Evolutionary conservation across 1,139 yeast species (phyloP), one percentile per base, ranked within the genome.

Genomic region (Saccharomyces hybrid): DNA sequence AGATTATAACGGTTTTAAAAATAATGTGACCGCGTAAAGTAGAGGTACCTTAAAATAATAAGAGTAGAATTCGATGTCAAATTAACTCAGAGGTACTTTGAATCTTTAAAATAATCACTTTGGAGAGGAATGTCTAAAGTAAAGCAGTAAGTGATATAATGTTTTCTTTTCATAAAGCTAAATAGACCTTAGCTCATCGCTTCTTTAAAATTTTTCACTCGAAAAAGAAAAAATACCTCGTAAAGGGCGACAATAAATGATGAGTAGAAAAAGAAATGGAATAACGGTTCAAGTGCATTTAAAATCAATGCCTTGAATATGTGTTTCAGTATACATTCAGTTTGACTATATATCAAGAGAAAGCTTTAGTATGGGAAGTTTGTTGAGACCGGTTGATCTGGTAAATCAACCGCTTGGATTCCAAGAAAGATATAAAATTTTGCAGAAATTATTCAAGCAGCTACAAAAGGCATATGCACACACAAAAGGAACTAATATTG

Each of bases 361-460:
- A 38, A 38, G 16, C 13, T 19, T 14, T 11, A 11, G 26, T 8
- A 38, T 38, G 44, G 44, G 44, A 4, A 38, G 26, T 19, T 38
- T 52, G 2, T 52, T 68, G 42, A 60, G 70, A 9, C 71, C 72
- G 1, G 57, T 63, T 23, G 70, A 66, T 54, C 48, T 68, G 55
- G 62, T 57, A 25, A 58, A 54, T 32, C 70, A 66, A 47, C 69
- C 70, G 8, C 66, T 65, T 1, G 62, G 65, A 0, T 69, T 65
- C 50, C 70, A 65, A 49, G 70, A 66, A 11, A 59, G 73, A 31
- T 59, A 62, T 50, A 66, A 63, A 49, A 61, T 67, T 47, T 52
- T 68, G 13, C 62, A 65, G 9, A 67, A 66, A 47, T 49, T 69
- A 23, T 58, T 56, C 50, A 62, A 60, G 11, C 59, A 58, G 3